phyloP scores from a whole-genome alignment of 1,284 basidiomycete genomes.

The Cutaneotrichosporon dermatis region DNA sequence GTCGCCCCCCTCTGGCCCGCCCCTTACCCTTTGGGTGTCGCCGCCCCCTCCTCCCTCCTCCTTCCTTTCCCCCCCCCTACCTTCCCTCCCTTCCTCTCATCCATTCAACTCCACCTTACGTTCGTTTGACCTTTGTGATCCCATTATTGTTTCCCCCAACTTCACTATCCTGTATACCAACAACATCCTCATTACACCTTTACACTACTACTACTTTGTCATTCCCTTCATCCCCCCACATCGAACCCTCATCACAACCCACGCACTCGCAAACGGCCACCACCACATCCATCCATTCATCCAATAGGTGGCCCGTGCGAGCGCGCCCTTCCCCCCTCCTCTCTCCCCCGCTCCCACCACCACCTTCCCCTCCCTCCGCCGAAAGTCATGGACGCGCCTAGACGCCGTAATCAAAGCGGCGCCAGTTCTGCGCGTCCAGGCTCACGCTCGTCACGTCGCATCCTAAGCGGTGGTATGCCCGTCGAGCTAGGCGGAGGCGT shows the following conservation, averaged over 20 bases:
- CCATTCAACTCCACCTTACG: too few relatives aligned
- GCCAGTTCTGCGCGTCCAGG: constrained; percentile 9
- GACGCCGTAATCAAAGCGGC: constrained; percentile 8
- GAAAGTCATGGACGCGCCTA: constrained; percentile 1
- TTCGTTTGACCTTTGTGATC: too few relatives aligned
- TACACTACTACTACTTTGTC: too few relatives aligned
- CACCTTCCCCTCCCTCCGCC: background rate
- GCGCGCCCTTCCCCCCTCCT: background rate
- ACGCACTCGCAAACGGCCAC: background rate
- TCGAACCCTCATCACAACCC: background rate
- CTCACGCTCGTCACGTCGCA: constrained; percentile 18
- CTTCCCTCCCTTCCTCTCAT: too few relatives aligned
- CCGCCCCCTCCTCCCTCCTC: too few relatives aligned
- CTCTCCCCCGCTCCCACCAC: background rate
- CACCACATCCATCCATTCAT: background rate
- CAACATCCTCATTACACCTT: too few relatives aligned
- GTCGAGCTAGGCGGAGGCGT: constrained; percentile 39
- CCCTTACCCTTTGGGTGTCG: too few relatives aligned
- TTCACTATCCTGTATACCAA: too few relatives aligned
- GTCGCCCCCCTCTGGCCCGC: too few relatives aligned
- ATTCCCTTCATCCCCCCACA: background rate
- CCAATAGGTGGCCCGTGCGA: background rate
- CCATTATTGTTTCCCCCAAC: too few relatives aligned
- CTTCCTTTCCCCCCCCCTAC: too few relatives aligned
- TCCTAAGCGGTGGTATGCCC: constrained; percentile 20